Conservation (phyloP, 179 eudicot genomes). For the Beta corolliflora region DNA sequence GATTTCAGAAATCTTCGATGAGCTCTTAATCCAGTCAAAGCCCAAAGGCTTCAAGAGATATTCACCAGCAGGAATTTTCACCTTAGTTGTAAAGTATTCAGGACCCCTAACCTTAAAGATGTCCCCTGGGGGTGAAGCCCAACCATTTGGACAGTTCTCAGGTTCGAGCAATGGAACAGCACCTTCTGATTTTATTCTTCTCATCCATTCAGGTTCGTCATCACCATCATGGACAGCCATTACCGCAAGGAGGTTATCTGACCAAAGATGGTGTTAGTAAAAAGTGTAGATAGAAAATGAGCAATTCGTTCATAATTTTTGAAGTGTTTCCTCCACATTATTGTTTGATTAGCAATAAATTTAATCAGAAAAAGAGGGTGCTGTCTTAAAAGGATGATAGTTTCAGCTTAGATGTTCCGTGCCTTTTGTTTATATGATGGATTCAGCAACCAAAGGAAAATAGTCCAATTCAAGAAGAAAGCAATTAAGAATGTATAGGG, state of each 20-base stretch:
- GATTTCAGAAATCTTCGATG: conserved; percentile 59
- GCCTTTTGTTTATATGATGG: not conserved
- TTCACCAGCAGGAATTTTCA: conserved; percentile 70
- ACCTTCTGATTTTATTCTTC: conserved; percentile 64
- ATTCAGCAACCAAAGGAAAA: not conserved
- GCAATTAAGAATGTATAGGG: not conserved
- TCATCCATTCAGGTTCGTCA: conserved; percentile 69
- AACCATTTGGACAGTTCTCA: conserved; percentile 72
- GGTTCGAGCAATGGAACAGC: conserved; percentile 69
- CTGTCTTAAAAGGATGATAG: not conserved
- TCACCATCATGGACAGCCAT: conserved; percentile 52
- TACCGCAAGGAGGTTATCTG: conserved; percentile 30
- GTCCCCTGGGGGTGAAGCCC: conserved; percentile 81
- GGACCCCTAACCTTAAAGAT: conserved; percentile 78
- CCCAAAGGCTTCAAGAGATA: conserved; percentile 80
- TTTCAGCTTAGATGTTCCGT: not conserved
- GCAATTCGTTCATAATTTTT: not conserved
- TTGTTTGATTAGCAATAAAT: not conserved
- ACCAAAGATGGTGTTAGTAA: conserved; percentile 13
- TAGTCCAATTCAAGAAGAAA: not conserved
- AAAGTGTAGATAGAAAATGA: not conserved
- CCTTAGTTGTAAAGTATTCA: conserved; percentile 54
- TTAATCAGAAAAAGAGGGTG: not conserved
- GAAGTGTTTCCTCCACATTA: not conserved
- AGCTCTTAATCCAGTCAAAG: conserved; percentile 82